These are phyloP conservation scores for Camillea tinctor DNA, from an alignment of 2,329 filamentous ascomycete species.

Conservation along the genomic window DNA sequence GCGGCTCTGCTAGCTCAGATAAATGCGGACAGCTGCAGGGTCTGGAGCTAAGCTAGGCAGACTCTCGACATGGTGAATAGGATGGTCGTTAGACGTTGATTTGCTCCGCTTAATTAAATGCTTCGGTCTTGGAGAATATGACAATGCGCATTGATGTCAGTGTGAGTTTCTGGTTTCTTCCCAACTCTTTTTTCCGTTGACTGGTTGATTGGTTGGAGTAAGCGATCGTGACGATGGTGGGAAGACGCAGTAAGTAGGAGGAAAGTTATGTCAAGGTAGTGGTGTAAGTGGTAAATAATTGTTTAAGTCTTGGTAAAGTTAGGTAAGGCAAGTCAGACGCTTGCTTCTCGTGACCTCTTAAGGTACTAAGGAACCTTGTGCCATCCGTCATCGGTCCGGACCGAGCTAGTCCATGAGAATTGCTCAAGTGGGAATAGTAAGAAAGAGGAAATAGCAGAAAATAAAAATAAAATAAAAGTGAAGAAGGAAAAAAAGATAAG, in stretches of 20 bases:
- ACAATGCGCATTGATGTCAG: neutral
- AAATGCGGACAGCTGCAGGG: slow-evolving; percentile 31
- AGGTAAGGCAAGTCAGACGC: slow-evolving; percentile 24
- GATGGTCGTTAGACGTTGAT: slow-evolving; percentile 6
- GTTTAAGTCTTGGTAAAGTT: neutral
- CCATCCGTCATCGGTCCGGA: slow-evolving; percentile 33
- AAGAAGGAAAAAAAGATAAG: neutral
- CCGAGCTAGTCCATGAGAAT: slow-evolving; percentile 15
- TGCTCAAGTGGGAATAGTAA: slow-evolving; percentile 15
- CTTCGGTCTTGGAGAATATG: neutral
- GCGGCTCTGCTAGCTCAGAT: slow-evolving; percentile 31
- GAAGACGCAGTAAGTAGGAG: too few relatives aligned
- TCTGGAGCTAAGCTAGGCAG: slow-evolving; percentile 25
- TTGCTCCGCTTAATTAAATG: neutral
- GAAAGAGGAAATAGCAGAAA: neutral
- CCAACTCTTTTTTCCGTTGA: too few relatives aligned
- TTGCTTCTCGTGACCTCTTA: slow-evolving; percentile 29
- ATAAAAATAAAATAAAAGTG: neutral
- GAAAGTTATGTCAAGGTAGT: too few relatives aligned
- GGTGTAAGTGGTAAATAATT: neutral
- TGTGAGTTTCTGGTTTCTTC: neutral
- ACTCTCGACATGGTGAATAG: slow-evolving; percentile 24
- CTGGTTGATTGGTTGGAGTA: too few relatives aligned
- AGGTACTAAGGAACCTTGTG: slow-evolving; percentile 22
- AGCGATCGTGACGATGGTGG: too few relatives aligned